Conservation (phyloP, 2,329 filamentous ascomycete species). For the Epichloe festucae region DNA sequence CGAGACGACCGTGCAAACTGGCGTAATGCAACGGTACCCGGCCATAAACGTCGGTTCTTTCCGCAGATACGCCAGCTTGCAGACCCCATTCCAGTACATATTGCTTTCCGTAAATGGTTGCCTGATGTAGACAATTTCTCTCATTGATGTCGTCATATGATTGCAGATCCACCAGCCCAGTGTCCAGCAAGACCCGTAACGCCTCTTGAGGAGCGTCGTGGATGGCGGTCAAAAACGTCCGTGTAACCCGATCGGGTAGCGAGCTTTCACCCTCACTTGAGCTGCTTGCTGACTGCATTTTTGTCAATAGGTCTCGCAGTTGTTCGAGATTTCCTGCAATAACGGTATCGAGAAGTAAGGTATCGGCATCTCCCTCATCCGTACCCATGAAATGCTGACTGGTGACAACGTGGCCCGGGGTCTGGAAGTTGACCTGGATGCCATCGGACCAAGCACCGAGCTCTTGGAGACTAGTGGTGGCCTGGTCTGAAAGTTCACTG, state of each 20-base stretch:
- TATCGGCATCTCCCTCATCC: constrained; percentile 82
- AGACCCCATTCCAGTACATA: constrained; percentile 68
- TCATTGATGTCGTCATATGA: constrained; percentile 97
- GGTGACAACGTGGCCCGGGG: constrained; percentile 49
- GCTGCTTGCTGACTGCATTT: constrained; percentile 46
- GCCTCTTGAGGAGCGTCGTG: constrained; percentile 71
- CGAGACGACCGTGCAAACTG: constrained; percentile 81
- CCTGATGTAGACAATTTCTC: constrained; percentile 89
- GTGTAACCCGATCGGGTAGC: constrained; percentile 64
- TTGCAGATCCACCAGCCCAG: constrained; percentile 73
- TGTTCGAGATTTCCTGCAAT: constrained; percentile 66
- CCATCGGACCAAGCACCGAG: constrained; percentile 95
- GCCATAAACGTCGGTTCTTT: constrained; percentile 82
- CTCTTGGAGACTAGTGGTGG: constrained; percentile 89
- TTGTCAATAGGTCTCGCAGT: constrained; percentile 67
- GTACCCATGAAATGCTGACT: constrained; percentile 56
- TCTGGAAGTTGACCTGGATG: constrained; percentile 75
- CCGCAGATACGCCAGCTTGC: constrained; percentile 61
- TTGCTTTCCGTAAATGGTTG: constrained; percentile 81
- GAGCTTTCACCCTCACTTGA: constrained; percentile 44
- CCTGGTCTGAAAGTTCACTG: constrained; percentile 90
- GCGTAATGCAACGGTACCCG: constrained; percentile 90
- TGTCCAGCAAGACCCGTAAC: constrained; percentile 64
- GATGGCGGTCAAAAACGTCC: constrained; percentile 81
- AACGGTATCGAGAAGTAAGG: constrained; percentile 76